Percentiles rank a stretch among this genome's conserved stretches.
Conservation (phyloP, 371 early-diverging fungal genomes). For the Smittium mucronatum region DNA sequence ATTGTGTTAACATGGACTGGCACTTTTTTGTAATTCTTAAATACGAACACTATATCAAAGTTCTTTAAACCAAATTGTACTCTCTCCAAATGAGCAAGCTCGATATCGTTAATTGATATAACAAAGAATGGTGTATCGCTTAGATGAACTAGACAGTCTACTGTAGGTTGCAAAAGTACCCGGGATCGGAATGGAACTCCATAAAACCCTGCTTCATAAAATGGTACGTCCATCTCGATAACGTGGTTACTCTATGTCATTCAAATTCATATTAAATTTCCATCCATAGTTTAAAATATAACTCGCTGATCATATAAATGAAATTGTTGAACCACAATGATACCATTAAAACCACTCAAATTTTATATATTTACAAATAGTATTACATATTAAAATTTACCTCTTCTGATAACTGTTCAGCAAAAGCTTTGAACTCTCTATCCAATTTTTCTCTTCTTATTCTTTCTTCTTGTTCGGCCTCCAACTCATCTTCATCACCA, state of each 20-base stretch:
- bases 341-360: background rate
- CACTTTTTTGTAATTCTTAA: slow-evolving; percentile 82
- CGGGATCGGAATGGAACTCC: slow-evolving; percentile 95
- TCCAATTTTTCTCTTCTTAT: slow-evolving; percentile 76
- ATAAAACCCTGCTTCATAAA: slow-evolving; percentile 87
- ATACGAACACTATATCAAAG: slow-evolving; percentile 98
- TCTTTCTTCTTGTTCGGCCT: slow-evolving; percentile 88
- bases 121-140: slow-evolving; percentile 95
- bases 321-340: no score
- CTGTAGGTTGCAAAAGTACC: slow-evolving; percentile 92
- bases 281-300: no score
- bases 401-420: slow-evolving; percentile 74
- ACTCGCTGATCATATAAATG: no score
- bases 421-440: slow-evolving; percentile 89
- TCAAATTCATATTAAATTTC: no score
- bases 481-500: slow-evolving; percentile 95
- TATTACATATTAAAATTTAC: background rate
- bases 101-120: slow-evolving; percentile 89
- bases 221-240: slow-evolving; percentile 88
- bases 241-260: slow-evolving; percentile 48
- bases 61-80: slow-evolving; percentile 97
- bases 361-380: background rate
- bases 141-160: slow-evolving; percentile 93
- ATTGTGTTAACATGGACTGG: slow-evolving; percentile 96
- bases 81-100: slow-evolving; percentile 96